These are phyloP conservation scores for Nepenthes alata DNA, from an alignment of 179 eudicot species.

Conservation along the genomic window DNA sequence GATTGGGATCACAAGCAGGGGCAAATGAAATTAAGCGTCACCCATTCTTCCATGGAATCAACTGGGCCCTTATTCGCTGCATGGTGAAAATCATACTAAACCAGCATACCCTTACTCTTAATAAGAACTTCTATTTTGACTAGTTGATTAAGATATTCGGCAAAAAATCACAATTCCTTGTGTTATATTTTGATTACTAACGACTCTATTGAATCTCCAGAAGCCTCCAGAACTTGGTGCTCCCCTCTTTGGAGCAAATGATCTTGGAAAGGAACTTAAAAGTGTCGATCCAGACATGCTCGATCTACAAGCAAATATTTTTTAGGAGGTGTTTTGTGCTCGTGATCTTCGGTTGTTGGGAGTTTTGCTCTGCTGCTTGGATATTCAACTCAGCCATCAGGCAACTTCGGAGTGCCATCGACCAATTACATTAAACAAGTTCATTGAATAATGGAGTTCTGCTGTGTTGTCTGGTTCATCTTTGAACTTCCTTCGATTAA, in stretches of 20 bases:
- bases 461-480: too few relatives aligned
- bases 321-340: slow-evolving; percentile 21
- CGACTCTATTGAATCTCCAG: slow-evolving; percentile 22
- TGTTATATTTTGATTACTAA: background rate
- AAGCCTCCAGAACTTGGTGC: slow-evolving; percentile 65
- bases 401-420: too few relatives aligned
- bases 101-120: background rate
- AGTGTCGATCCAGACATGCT: slow-evolving; percentile 55
- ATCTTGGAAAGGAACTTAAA: slow-evolving; percentile 34
- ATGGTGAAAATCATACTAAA: slow-evolving; percentile 29
- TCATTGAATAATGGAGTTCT: too few relatives aligned
- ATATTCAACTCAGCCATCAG: too few relatives aligned
- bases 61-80: slow-evolving; percentile 95
- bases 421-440: too few relatives aligned
- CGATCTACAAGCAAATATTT: slow-evolving; percentile 73
- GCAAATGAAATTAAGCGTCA: slow-evolving; percentile 86
- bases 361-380: too few relatives aligned
- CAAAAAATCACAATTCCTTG: background rate
- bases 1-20: slow-evolving; percentile 89
- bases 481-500: too few relatives aligned
- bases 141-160: background rate
- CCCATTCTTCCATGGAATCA: slow-evolving; percentile 80
- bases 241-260: slow-evolving; percentile 29
- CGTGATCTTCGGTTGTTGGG: too few relatives aligned
- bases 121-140: background rate